A percentile compares a stretch with the other conserved stretches of the same genome.
Evolutionary conservation across 331 rosid genomes (phyloP).

Genomic region (Telfairia occidentalis): DNA sequence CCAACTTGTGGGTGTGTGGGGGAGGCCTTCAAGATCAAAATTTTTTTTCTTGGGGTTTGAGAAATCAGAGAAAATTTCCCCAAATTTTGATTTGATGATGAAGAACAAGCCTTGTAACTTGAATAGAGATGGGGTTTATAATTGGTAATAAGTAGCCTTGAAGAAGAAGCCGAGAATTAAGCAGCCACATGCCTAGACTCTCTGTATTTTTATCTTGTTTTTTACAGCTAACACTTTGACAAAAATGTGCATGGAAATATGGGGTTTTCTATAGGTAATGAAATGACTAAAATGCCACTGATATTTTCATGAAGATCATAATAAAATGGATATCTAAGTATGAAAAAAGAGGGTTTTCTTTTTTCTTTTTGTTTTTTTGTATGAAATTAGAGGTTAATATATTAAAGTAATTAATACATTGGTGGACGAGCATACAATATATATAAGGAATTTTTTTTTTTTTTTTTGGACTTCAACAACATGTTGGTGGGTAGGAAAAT

Average conservation of each 20-base stretch:
- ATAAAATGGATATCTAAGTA: not conserved
- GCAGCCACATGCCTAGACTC: not conserved
- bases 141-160: constrained; percentile 7
- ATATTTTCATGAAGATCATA: not conserved
- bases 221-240: constrained; percentile 69
- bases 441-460: too few relatives aligned
- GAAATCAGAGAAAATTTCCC: too few relatives aligned
- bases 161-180: constrained; percentile 6
- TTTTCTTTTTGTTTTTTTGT: not conserved
- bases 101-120: not conserved
- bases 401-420: too few relatives aligned
- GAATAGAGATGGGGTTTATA: not conserved
- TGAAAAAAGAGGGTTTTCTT: not conserved
- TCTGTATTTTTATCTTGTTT: constrained; percentile 18
- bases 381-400: not conserved
- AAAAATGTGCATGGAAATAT: constrained; percentile 21
- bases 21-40: too few relatives aligned
- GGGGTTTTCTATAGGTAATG: not conserved
- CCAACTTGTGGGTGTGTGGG: too few relatives aligned
- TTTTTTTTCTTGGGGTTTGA: too few relatives aligned
- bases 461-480: too few relatives aligned
- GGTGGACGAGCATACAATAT: too few relatives aligned
- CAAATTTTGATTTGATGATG: too few relatives aligned
- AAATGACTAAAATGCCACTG: constrained; percentile 2
- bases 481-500: too few relatives aligned